phyloP scores from a whole-genome alignment of 1,284 basidiomycete species.

The Naganishia liquefaciens region DNA sequence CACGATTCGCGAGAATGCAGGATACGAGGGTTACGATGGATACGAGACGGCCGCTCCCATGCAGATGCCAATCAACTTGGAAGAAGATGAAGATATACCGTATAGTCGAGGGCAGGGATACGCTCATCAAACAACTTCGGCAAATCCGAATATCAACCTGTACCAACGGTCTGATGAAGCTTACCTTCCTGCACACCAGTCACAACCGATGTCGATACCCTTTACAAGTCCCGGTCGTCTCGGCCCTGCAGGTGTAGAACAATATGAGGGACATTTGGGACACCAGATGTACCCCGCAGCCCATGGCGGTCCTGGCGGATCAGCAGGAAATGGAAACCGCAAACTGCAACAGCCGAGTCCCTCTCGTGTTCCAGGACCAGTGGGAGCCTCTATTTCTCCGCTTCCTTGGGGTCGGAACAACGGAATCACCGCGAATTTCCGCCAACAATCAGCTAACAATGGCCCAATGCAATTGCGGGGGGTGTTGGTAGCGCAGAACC shows the following conservation, averaged over 20 bases:
- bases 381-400: conserved; percentile 3
- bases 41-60: background rate
- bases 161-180: conserved; percentile 8
- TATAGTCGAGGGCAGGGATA: background rate
- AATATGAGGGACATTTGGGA: conserved; percentile 3
- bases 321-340: conserved; percentile 5
- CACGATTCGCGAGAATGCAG: background rate
- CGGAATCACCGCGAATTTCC: background rate
- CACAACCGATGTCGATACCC: conserved; percentile 20
- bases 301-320: background rate
- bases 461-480: background rate
- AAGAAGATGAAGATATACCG: conserved; percentile 9
- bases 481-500: background rate
- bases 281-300: conserved; percentile 12
- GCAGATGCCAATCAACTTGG: conserved; percentile 20
- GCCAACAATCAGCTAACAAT: background rate
- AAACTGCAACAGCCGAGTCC: conserved; percentile 23
- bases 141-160: conserved; percentile 23
- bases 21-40: background rate
- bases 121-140: background rate
- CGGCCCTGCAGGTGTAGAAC: background rate
- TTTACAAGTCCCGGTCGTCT: conserved; percentile 11
- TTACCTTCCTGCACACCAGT: conserved; percentile 1
- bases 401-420: conserved; percentile 19
- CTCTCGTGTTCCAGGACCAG: background rate